Percentiles rank a stretch among this genome's conserved stretches.
Conservation (phyloP, 202 grass and related monocot species). For the Musa balbisiana region DNA sequence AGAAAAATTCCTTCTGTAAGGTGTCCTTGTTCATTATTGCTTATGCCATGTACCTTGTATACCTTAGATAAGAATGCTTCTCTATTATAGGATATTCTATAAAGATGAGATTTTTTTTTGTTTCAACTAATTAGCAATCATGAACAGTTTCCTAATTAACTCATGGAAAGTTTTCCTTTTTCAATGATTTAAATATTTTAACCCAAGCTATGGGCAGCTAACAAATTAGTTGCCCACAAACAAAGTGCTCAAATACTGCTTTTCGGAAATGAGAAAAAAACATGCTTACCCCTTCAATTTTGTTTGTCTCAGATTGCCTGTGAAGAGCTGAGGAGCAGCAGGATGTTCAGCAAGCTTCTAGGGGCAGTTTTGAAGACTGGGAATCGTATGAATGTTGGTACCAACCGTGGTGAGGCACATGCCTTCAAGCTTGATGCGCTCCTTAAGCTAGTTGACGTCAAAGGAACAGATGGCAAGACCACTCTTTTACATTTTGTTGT, state of each 20-base stretch:
- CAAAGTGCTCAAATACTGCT: background rate
- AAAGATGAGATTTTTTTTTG: too few species aligned
- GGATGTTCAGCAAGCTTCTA: constrained; percentile 2
- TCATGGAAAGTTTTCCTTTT: too few species aligned
- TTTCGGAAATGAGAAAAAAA: background rate
- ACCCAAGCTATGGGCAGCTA: too few species aligned
- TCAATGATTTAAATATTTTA: too few species aligned
- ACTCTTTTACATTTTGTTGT: constrained; percentile 15
- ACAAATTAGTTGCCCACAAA: too few species aligned
- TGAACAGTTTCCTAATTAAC: too few species aligned
- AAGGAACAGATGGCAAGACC: constrained; percentile 12
- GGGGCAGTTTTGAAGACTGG: constrained; percentile 4
- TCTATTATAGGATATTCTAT: too few species aligned
- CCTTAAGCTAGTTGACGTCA: constrained; percentile 7
- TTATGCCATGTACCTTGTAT: too few species aligned
- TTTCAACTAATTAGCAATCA: too few species aligned
- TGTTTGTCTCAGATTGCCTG: constrained; percentile 1
- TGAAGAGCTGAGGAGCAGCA: constrained; percentile 17
- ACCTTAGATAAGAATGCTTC: too few species aligned
- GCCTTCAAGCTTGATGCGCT: constrained; percentile 12
- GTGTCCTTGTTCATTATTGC: too few species aligned
- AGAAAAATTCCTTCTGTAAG: too few species aligned
- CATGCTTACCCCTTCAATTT: background rate
- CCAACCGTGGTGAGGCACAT: background rate
- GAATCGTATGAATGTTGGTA: constrained; percentile 7